Evolutionary conservation across 352 stramenopile species (phyloP), one percentile per base, ranked within the genome.

Genomic region (Aphanomyces astaci): DNA sequence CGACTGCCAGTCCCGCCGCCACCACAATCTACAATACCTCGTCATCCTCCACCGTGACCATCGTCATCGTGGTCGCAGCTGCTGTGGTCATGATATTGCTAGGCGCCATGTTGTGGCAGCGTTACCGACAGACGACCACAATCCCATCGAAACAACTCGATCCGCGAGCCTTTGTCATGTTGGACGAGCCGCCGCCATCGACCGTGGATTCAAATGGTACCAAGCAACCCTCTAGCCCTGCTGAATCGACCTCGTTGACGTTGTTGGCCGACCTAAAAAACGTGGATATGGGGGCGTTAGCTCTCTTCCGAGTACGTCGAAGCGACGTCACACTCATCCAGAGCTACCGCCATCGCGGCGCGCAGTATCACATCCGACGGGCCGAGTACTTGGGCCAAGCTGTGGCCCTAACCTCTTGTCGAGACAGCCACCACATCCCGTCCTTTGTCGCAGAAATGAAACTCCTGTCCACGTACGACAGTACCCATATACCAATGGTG

Each of bases 401-500:
- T 68, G 85, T 93, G 64, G 85, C 85, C 0, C 81, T 92, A 9
- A 93, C 91, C 75, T 80, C 91, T 66, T 89, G 89, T 71, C 54
- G 54, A 9, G 54, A 63, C 36, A 46, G 7, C 17, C 17, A 25
- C 7, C 17, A 63, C 17, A 22, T 63, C 17, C 54, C 46, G 15
- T 11, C n/a, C 5, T 66, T 66, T 49, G 28, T 66, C 19, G 11
- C 5, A 15, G 60, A 66, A 56, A 66, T 66, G 4, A 28, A 15
- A 17, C 60, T 66, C n/a, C 7, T 66, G 7, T n/a, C 60, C 25
- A 59, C 55, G 60, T 64, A 64, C 56, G n/a, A n/a, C n/a, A n/a
- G 56, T 51, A 54, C 13, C 17, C n/a, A n/a, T n/a, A n/a, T n/a
- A n/a, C n/a, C 19, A 10, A 17, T 54, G 19, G 2, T 24, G 0